phyloP scores from a whole-genome alignment of 352 stramenopile genomes.

The Phytophthora pseudosyringae region DNA sequence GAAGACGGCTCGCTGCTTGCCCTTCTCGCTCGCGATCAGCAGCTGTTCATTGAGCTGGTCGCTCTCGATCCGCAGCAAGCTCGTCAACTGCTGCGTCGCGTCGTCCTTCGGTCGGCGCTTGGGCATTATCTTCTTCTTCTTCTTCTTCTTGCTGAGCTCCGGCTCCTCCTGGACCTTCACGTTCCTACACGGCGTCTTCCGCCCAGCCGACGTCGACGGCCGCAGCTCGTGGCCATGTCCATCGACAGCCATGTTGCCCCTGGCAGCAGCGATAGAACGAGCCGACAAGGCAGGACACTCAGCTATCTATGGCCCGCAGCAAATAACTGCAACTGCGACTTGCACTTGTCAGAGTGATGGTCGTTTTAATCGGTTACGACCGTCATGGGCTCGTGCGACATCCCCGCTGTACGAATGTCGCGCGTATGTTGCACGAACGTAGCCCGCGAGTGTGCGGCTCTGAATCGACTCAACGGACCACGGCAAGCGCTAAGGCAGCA shows the following conservation, averaged over 20 bases:
- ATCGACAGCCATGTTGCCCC: constrained; percentile 11
- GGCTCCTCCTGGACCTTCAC: background rate
- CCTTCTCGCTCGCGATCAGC: constrained; percentile 75
- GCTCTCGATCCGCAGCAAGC: constrained; percentile 44
- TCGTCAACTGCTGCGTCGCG: constrained; percentile 43
- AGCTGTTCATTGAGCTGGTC: constrained; percentile 63
- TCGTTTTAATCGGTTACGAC: constrained; percentile 6
- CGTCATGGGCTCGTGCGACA: constrained; percentile 11
- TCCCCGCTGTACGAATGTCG: background rate
- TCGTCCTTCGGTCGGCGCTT: constrained; percentile 27
- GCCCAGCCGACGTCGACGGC: constrained; percentile 15
- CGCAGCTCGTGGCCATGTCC: background rate
- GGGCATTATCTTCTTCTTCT: background rate
- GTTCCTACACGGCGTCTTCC: background rate
- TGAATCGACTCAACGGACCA: constrained; percentile 13
- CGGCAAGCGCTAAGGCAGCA: background rate
- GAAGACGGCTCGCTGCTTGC: constrained; percentile 68
- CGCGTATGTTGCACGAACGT: constrained; percentile 23
- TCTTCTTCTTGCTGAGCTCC: constrained; percentile 16
- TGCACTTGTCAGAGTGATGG: constrained; percentile 1
- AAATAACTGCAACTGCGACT: background rate
- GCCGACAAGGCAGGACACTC: too few relatives aligned
- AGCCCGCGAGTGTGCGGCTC: constrained; percentile 13
- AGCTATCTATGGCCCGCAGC: too few relatives aligned
- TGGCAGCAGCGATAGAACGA: too few relatives aligned